Evolutionary conservation across 1,284 basidiomycete genomes (phyloP).

Genomic region (Thecaphora thlaspeos): DNA sequence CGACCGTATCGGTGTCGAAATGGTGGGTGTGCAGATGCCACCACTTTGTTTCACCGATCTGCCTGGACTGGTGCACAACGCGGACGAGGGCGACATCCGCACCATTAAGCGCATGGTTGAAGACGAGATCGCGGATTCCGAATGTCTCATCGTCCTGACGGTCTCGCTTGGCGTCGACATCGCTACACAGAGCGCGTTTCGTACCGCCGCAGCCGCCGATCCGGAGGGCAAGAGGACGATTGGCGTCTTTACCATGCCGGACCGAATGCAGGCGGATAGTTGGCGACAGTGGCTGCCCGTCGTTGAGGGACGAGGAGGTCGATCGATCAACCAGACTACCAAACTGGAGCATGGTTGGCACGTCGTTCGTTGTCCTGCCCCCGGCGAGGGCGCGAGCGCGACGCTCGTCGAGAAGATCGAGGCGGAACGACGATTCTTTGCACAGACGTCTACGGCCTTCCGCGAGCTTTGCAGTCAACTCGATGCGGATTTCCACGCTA

Average conservation of each 20-base stretch:
- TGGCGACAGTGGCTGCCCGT: slow-evolving; percentile 11
- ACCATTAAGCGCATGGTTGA: slow-evolving; percentile 11
- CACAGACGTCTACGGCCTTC: slow-evolving; percentile 5
- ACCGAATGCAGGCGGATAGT: slow-evolving; percentile 9
- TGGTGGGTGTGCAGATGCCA: slow-evolving; percentile 2
- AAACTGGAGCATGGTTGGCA: slow-evolving; percentile 15
- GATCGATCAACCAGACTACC: slow-evolving; percentile 13
- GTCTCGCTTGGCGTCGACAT: slow-evolving; percentile 14
- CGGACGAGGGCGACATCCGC: slow-evolving; percentile 3
- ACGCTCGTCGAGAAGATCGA: slow-evolving; percentile 1
- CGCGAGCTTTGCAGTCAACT: neutral
- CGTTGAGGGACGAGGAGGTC: too few relatives aligned
- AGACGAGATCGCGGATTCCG: slow-evolving; percentile 6
- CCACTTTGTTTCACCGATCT: slow-evolving; percentile 17
- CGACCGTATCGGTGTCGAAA: neutral
- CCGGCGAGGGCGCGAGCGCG: slow-evolving; percentile 3
- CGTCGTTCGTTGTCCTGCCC: slow-evolving; percentile 15
- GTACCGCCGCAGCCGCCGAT: slow-evolving; percentile 4
- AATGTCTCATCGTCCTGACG: slow-evolving; percentile 9
- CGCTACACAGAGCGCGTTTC: slow-evolving; percentile 9
- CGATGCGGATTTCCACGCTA: slow-evolving; percentile 5
- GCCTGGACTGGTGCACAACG: slow-evolving; percentile 8
- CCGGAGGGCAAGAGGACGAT: slow-evolving; percentile 7
- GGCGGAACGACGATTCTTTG: slow-evolving; percentile 10
- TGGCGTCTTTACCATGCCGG: slow-evolving; percentile 22